Conservation (phyloP, 2,329 filamentous ascomycete species). For the Neoascochyta sp. region DNA sequence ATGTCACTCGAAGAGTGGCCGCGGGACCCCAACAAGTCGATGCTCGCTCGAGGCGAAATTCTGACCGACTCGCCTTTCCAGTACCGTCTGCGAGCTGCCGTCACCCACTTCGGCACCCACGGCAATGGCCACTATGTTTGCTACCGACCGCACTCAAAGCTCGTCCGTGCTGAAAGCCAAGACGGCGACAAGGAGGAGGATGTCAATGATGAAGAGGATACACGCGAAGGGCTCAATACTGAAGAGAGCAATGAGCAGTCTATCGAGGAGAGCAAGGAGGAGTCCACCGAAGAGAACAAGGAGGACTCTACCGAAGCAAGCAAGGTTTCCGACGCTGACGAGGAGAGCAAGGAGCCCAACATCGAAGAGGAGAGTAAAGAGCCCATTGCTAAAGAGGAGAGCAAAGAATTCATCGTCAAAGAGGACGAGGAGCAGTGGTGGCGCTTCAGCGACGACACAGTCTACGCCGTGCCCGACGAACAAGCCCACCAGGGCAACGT, state of each 20-base stretch:
- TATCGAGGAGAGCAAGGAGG: slow-evolving; percentile 17
- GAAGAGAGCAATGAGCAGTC: slow-evolving; percentile 8
- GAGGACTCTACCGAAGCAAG: slow-evolving; percentile 28
- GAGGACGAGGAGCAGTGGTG: slow-evolving; percentile 65
- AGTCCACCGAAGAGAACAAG: slow-evolving; percentile 25
- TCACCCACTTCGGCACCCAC: slow-evolving; percentile 86
- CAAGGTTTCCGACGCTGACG: neutral
- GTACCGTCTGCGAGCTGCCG: slow-evolving; percentile 77
- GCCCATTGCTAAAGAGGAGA: slow-evolving; percentile 2
- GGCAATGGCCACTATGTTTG: slow-evolving; percentile 96
- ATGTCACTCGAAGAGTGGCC: slow-evolving; percentile 63
- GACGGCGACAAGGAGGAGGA: neutral
- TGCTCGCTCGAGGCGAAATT: slow-evolving; percentile 54
- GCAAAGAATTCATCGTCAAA: slow-evolving; percentile 15
- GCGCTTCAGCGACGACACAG: slow-evolving; percentile 84
- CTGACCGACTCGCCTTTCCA: slow-evolving; percentile 41
- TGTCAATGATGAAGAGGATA: slow-evolving; percentile 4
- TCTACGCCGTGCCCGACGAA: slow-evolving; percentile 68
- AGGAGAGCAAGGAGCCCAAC: neutral
- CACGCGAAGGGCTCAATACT: slow-evolving; percentile 1
- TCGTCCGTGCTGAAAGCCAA: neutral
- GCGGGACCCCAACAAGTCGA: slow-evolving; percentile 64
- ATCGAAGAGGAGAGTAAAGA: neutral
- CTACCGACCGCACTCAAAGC: slow-evolving; percentile 66
- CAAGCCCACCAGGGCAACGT: slow-evolving; percentile 74